phyloP scores from a whole-genome alignment of 768 basidiomycete genomes.

The Pleurotus salmoneostramineus region DNA sequence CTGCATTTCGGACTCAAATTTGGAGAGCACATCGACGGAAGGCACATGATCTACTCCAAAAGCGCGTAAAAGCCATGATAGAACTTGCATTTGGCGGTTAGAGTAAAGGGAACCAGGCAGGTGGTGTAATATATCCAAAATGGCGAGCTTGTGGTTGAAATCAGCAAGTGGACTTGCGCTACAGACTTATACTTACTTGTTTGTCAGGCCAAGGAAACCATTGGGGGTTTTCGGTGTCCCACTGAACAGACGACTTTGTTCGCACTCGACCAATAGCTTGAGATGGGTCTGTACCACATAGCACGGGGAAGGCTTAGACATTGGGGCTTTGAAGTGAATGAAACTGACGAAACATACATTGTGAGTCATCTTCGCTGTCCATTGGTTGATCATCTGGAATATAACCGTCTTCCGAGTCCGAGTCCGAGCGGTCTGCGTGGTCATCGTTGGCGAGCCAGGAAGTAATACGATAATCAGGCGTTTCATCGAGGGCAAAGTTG shows the following conservation, averaged over 20 bases:
- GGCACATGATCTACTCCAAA: not conserved
- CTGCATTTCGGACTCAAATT: not conserved
- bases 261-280: no score
- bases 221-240: not conserved
- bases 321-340: not conserved
- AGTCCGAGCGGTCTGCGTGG: not conserved
- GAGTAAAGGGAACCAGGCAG: not conserved
- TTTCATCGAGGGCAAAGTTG: not conserved
- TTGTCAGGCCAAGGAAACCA: not conserved
- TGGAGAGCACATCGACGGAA: not conserved
- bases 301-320: not conserved
- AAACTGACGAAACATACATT: not conserved
- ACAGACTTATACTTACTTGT: not conserved
- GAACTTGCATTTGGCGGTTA: not conserved
- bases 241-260: not conserved
- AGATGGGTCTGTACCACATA: not conserved
- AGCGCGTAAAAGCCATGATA: not conserved
- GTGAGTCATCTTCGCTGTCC: not conserved
- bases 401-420: not conserved
- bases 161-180: not conserved
- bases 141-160: not conserved
- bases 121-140: not conserved
- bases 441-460: not conserved
- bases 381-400: not conserved
- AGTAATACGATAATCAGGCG: not conserved